phyloP scores from a whole-genome alignment of 2,329 filamentous ascomycete genomes.

The Kalaharituber pfeilii region DNA sequence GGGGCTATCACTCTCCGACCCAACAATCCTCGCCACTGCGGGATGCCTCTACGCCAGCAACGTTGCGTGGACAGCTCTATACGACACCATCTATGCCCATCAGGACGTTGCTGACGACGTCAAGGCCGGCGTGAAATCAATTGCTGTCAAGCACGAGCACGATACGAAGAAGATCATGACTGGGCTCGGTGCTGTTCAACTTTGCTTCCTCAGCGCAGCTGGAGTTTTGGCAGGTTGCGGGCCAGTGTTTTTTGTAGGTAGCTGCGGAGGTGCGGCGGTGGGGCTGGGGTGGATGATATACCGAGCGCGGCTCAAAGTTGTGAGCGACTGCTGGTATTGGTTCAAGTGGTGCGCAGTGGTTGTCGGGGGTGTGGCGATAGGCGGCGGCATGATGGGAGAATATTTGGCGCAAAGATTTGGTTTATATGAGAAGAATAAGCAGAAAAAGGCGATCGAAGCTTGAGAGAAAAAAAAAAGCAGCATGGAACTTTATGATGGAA shows the following conservation, averaged over 20 bases:
- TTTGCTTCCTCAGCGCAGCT: slow-evolving; percentile 51
- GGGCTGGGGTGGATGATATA: slow-evolving; percentile 50
- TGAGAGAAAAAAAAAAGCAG: neutral
- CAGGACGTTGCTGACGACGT: slow-evolving; percentile 78
- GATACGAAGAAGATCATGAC: slow-evolving; percentile 61
- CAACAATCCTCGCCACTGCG: slow-evolving; percentile 45
- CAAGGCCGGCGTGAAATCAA: slow-evolving; percentile 76
- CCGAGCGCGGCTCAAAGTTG: slow-evolving; percentile 46
- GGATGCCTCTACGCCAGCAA: slow-evolving; percentile 58
- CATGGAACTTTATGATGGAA: too few relatives aligned
- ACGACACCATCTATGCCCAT: slow-evolving; percentile 87
- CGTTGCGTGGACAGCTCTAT: slow-evolving; percentile 70
- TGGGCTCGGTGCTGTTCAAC: slow-evolving; percentile 50
- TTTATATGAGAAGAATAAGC: neutral
- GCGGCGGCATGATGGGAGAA: slow-evolving; percentile 21
- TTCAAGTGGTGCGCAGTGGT: slow-evolving; percentile 31
- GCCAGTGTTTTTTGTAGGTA: slow-evolving; percentile 49
- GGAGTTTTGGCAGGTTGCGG: slow-evolving; percentile 50
- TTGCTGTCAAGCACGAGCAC: slow-evolving; percentile 60
- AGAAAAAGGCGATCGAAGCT: neutral
- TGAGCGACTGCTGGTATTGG: slow-evolving; percentile 60
- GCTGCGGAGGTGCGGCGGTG: slow-evolving; percentile 46
- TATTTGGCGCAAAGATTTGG: slow-evolving; percentile 10
- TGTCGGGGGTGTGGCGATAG: slow-evolving; percentile 22
- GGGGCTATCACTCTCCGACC: slow-evolving; percentile 41